Evolutionary conservation across 2,329 filamentous ascomycete species (phyloP), one percentile per base, ranked within the genome.

Genomic region (Dendryphion nanum): DNA sequence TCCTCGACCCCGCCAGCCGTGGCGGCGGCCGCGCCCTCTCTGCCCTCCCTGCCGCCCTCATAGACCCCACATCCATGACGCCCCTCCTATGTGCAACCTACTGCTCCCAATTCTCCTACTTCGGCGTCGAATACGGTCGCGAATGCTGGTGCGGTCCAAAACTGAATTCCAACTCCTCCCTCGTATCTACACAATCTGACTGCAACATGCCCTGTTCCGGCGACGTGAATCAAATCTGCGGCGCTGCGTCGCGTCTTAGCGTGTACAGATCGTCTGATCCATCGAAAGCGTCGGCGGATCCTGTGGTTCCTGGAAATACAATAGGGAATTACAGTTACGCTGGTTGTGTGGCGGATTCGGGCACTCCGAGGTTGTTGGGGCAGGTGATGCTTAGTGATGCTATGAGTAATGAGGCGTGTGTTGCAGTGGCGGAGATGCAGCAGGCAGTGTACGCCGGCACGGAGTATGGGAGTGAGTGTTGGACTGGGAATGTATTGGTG

Each of bases 401-500:
- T 3, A 37, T 44, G 37, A 30, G 14, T 14, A 33, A 19, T 12
- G 33, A 32, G 30, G 14, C 18, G 15, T 44, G 41, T 26, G 5
- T 43, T 5, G 40, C 36, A n/a, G 30, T 23, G 14, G 38, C 41
- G 6, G 37, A 40, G 18, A 6, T 6, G 17, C 16, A n/a, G 4
- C 15, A 21, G 20, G 29, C 8, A 7, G 19, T 14, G 32, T 44
- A 34, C 34, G 37, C 33, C 13, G 29, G 84, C 67, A 68, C 91
- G 47, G 86, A 90, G 64, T 85, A 82, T 70, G 86, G 86, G 15
- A 71, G 80, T 54, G 86, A 68, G 58, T 32, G 30, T 33, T 42
- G 33, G 30, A 18, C 33, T 18, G 37, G 38, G 10, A 39, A 35
- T 37, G 14, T 13, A 20, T 20, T 42, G 13, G 12, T 4, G 10